A percentile compares a stretch with the other conserved stretches of the same genome.
These are phyloP conservation scores for Phyllosticta citribraziliensis DNA, from an alignment of 2,329 filamentous ascomycete genomes.

Conservation along the genomic window DNA sequence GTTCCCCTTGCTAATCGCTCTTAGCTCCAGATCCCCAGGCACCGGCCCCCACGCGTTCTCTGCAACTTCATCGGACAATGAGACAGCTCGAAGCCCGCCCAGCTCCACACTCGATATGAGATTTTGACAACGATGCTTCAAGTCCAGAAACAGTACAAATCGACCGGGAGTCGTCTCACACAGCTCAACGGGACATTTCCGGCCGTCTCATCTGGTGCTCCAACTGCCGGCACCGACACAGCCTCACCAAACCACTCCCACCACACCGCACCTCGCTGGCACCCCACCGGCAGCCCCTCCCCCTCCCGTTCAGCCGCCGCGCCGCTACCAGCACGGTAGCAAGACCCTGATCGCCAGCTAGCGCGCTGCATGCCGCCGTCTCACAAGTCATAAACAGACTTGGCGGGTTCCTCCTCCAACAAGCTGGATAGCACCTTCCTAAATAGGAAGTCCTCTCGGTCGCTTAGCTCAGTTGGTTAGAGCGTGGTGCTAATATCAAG, in stretches of 20 bases:
- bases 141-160: no score
- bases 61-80: not conserved
- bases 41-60: not conserved
- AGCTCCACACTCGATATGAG: no score
- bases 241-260: no score
- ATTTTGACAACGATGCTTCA: no score
- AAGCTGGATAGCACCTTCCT: not conserved
- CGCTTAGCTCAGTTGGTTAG: conserved; percentile 15
- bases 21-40: not conserved
- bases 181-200: no score
- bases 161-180: no score
- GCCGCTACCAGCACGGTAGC: not conserved
- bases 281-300: not conserved
- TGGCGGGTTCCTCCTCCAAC: not conserved
- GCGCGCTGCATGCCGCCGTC: not conserved
- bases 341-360: not conserved
- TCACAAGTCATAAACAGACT: not conserved
- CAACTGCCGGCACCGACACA: not conserved
- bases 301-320: not conserved
- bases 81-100: no score
- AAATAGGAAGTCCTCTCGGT: not conserved
- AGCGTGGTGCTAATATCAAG: conserved; percentile 14
- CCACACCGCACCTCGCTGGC: not conserved
- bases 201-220: not conserved
- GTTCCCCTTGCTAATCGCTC: not conserved